A percentile compares a stretch with the other conserved stretches of the same genome.
phyloP scores from a whole-genome alignment of 495 filamentous ascomycete species.

The Viridothelium virens region DNA sequence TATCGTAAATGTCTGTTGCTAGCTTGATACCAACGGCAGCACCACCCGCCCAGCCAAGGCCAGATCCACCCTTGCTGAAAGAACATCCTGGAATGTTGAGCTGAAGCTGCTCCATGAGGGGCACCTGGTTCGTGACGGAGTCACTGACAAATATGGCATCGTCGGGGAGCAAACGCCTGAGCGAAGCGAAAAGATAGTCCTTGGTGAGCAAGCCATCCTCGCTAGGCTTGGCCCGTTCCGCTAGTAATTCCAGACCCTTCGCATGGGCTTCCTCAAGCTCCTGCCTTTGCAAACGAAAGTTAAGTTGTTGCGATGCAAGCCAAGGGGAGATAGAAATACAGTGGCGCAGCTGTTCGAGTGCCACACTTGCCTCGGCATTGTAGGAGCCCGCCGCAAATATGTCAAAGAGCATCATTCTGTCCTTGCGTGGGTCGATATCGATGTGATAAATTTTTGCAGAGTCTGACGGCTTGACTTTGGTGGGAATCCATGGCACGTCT shows the following conservation, averaged over 20 bases:
- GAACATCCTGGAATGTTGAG: conserved; percentile 28
- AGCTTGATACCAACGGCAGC: conserved; percentile 36
- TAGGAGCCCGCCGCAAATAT: conserved; percentile 35
- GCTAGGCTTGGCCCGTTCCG: conserved; percentile 19
- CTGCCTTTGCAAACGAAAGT: conserved; percentile 11
- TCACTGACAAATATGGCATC: conserved; percentile 44
- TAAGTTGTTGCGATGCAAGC: background rate
- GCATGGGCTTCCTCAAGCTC: conserved; percentile 13
- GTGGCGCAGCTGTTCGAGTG: conserved; percentile 32
- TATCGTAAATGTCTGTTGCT: conserved; percentile 19
- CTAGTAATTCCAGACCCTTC: conserved; percentile 18
- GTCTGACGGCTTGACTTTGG: conserved; percentile 47
- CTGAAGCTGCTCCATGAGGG: conserved; percentile 34
- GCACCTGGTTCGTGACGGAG: conserved; percentile 30
- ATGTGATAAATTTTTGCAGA: conserved; percentile 68
- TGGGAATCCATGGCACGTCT: conserved; percentile 65
- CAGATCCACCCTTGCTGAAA: conserved; percentile 37
- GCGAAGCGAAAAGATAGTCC: conserved; percentile 16
- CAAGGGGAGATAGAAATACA: conserved; percentile 19
- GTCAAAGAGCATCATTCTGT: conserved; percentile 65
- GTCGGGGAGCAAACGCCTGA: conserved; percentile 20
- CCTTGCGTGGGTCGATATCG: conserved; percentile 80
- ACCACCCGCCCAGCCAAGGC: conserved; percentile 38
- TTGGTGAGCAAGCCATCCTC: conserved; percentile 19
- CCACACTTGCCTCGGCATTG: conserved; percentile 36